phyloP scores from a whole-genome alignment of 2,329 filamentous ascomycete species.

The Cercospora beticola region DNA sequence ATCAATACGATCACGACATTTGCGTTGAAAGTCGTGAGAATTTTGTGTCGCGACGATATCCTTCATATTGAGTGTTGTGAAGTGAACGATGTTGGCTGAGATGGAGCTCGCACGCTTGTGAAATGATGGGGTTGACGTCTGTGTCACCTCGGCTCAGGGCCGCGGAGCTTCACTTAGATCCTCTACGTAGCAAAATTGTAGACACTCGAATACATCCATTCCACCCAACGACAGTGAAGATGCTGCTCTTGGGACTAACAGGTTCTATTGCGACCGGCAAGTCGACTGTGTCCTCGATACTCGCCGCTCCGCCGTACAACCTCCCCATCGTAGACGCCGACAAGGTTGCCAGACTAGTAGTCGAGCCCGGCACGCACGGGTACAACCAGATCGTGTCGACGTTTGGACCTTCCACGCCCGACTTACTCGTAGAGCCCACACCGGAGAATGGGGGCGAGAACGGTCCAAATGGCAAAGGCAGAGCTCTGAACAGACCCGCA shows the following conservation, averaged over 20 bases:
- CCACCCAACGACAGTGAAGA: constrained; percentile 42
- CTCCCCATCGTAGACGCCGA: constrained; percentile 94
- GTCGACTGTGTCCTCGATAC: constrained; percentile 85
- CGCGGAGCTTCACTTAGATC: not conserved
- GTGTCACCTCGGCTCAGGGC: not conserved
- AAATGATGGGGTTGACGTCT: not conserved
- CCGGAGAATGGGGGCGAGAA: constrained; percentile 45
- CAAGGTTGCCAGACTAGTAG: constrained; percentile 84
- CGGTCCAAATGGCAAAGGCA: constrained; percentile 61
- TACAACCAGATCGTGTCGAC: constrained; percentile 79
- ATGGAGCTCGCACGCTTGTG: not conserved
- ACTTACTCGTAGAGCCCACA: constrained; percentile 69
- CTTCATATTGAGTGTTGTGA: not conserved
- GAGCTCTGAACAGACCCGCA: constrained; percentile 80
- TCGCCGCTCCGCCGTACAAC: constrained; percentile 75
- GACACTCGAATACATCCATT: not conserved
- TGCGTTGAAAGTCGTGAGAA: not conserved
- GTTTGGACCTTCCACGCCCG: constrained; percentile 80
- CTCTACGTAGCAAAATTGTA: not conserved
- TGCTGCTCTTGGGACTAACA: constrained; percentile 94
- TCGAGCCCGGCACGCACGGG: constrained; percentile 83
- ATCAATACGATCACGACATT: not conserved
- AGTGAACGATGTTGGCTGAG: not conserved
- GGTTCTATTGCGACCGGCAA: constrained; percentile 98
- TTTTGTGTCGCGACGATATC: not conserved